phyloP scores from a whole-genome alignment of 495 filamentous ascomycete genomes.

The Tuber magnatum region DNA sequence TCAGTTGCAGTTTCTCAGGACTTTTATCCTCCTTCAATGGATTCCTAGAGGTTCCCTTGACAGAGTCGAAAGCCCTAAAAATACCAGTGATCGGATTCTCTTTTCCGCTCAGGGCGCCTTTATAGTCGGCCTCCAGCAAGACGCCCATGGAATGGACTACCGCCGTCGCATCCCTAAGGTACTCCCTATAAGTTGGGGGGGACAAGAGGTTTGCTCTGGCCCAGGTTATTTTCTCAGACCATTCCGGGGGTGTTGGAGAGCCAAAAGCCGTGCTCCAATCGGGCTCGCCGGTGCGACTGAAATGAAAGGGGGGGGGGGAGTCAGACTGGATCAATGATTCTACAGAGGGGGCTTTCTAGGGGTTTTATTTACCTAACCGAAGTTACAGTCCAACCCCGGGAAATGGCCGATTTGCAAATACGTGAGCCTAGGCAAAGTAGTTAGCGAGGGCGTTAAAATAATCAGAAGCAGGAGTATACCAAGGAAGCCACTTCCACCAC shows the following conservation, averaged over 20 bases:
- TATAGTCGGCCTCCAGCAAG: constrained; percentile 96
- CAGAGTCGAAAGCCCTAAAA: constrained; percentile 63
- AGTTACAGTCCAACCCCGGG: constrained; percentile 77
- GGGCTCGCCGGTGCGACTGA: constrained; percentile 80
- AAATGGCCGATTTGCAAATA: constrained; percentile 80
- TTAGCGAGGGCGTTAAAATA: constrained; percentile 14
- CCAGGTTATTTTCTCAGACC: constrained; percentile 79
- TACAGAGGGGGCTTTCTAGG: not conserved
- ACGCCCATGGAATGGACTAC: constrained; percentile 94
- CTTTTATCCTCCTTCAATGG: constrained; percentile 50
- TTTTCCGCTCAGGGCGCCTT: constrained; percentile 73
- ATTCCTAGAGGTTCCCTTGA: constrained; percentile 59
- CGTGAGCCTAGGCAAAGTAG: constrained; percentile 53
- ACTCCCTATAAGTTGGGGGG: constrained; percentile 65
- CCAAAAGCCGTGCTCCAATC: constrained; percentile 72
- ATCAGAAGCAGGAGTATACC: constrained; percentile 45
- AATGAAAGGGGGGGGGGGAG: not conserved
- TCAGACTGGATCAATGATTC: constrained; percentile 1
- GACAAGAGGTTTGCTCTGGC: constrained; percentile 76
- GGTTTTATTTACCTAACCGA: constrained; percentile 63
- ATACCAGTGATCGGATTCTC: constrained; percentile 71
- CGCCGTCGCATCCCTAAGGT: constrained; percentile 65
- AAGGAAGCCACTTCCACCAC: constrained; percentile 90
- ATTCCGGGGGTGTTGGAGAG: constrained; percentile 63
- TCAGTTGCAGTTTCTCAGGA: constrained; percentile 64